Conservation (phyloP, 441 rosid genomes). For the Manihot esculenta region DNA sequence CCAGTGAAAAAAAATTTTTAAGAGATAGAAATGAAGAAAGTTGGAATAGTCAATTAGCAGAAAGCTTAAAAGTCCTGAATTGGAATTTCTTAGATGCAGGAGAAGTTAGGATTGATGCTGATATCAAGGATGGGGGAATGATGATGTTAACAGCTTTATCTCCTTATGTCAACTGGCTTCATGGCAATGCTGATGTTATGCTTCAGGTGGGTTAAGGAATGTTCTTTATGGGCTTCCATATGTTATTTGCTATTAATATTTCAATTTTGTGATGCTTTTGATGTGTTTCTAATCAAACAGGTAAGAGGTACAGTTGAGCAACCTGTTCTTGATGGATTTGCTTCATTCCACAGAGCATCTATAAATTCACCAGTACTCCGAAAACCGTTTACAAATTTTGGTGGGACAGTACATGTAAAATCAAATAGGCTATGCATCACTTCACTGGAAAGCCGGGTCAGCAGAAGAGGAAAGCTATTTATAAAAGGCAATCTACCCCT, state of each 20-base stretch:
- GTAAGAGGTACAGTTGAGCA: slow-evolving; percentile 98
- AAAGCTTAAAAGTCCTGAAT: slow-evolving; percentile 79
- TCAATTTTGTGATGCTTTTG: slow-evolving; percentile 22
- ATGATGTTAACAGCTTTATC: slow-evolving; percentile 94
- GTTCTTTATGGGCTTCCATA: not conserved
- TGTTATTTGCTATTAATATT: slow-evolving; percentile 2
- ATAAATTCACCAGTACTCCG: slow-evolving; percentile 88
- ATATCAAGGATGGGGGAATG: slow-evolving; percentile 99
- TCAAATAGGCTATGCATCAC: slow-evolving; percentile 87
- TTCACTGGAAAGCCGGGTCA: slow-evolving; percentile 86
- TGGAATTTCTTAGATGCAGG: slow-evolving; percentile 94
- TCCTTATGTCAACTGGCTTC: slow-evolving; percentile 94
- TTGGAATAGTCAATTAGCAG: slow-evolving; percentile 89
- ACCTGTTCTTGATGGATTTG: slow-evolving; percentile 93
- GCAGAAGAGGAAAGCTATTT: slow-evolving; percentile 89
- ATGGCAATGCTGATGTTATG: slow-evolving; percentile 93
- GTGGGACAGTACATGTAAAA: slow-evolving; percentile 88
- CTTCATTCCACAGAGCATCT: slow-evolving; percentile 91
- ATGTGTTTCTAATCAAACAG: slow-evolving; percentile 43
- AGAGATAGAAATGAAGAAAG: slow-evolving; percentile 90
- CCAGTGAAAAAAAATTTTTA: slow-evolving; percentile 54
- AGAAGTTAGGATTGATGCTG: slow-evolving; percentile 96
- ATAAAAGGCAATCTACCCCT: slow-evolving; percentile 91
- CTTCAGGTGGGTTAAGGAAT: slow-evolving; percentile 65
- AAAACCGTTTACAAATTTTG: slow-evolving; percentile 88